These are phyloP conservation scores for Pichia sp. DNA, from an alignment of 1,139 yeast genomes.

Conservation along the genomic window DNA sequence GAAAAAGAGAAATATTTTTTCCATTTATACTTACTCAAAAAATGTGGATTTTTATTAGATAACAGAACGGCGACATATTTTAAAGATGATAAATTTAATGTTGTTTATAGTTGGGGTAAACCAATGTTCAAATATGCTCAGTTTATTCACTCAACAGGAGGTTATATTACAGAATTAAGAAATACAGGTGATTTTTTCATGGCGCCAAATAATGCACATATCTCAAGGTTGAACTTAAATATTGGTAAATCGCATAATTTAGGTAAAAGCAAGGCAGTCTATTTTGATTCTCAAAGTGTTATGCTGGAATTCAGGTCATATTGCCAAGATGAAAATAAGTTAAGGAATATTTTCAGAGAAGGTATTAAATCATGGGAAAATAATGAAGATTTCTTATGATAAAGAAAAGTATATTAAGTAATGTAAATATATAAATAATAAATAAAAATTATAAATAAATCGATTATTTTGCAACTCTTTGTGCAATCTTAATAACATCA, in stretches of 20 bases:
- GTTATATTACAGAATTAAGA: constrained; percentile 80
- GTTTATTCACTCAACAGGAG: constrained; percentile 83
- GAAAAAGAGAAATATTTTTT: constrained; percentile 42
- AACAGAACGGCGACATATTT: constrained; percentile 67
- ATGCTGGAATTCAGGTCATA: constrained; percentile 62
- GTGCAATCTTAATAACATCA: constrained; percentile 84
- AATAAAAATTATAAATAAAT: neutral
- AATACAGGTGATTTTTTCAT: constrained; percentile 74
- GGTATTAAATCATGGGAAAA: constrained; percentile 45
- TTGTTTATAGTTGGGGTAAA: constrained; percentile 85
- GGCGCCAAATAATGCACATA: constrained; percentile 74
- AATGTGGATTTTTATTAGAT: constrained; percentile 72
- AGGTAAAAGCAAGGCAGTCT: constrained; percentile 26
- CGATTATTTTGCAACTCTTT: constrained; percentile 50
- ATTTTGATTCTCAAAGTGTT: constrained; percentile 61
- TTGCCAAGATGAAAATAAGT: constrained; percentile 45
- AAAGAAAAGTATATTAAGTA: neutral
- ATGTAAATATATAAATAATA: neutral
- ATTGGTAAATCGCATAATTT: constrained; percentile 25
- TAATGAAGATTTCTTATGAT: constrained; percentile 16
- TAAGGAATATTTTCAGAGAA: constrained; percentile 50
- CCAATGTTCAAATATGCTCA: constrained; percentile 81
- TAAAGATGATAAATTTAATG: constrained; percentile 46
- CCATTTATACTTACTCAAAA: constrained; percentile 55
- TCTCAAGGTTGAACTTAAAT: constrained; percentile 50